Percentiles rank a stretch among this genome's conserved stretches.
phyloP scores from a whole-genome alignment of 139 green algal genomes.

The Chlamydomonas asymmetrica region DNA sequence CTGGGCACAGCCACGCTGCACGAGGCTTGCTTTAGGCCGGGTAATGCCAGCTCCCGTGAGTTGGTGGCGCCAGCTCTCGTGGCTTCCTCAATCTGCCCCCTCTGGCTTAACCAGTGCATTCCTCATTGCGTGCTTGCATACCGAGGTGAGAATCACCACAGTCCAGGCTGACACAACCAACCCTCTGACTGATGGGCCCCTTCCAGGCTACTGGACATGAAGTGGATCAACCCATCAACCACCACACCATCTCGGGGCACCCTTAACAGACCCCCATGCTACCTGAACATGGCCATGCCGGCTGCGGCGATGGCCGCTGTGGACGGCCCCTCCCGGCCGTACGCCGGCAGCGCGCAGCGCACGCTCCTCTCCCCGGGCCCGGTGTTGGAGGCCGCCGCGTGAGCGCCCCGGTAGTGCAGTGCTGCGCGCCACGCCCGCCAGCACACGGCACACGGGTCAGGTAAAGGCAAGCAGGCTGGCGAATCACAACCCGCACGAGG shows the following conservation, averaged over 20 bases:
- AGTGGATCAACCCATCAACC: not conserved
- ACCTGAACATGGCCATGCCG: slow-evolving; percentile 36
- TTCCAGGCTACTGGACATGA: not conserved
- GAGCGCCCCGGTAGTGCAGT: slow-evolving; percentile 23
- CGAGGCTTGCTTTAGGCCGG: not conserved
- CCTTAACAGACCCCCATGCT: not conserved
- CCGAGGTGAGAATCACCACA: no score
- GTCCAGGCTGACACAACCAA: not conserved
- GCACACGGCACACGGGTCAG: no score
- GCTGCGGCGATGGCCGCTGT: slow-evolving; percentile 33
- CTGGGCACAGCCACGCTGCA: not conserved
- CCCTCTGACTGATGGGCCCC: not conserved
- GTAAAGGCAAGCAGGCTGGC: not conserved
- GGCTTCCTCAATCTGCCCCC: no score
- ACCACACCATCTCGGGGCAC: not conserved
- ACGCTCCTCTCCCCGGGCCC: slow-evolving; percentile 48
- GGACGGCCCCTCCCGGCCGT: slow-evolving; percentile 20
- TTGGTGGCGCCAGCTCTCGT: no score
- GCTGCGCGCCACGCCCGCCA: no score
- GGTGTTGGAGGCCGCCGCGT: not conserved
- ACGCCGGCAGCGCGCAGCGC: slow-evolving; percentile 52
- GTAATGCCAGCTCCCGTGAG: no score
- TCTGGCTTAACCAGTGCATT: no score
- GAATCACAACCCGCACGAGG: not conserved
- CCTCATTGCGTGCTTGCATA: no score